These are phyloP conservation scores for Cryptomeria japonica DNA, from an alignment of 75 land plant species.

Conservation along the genomic window DNA sequence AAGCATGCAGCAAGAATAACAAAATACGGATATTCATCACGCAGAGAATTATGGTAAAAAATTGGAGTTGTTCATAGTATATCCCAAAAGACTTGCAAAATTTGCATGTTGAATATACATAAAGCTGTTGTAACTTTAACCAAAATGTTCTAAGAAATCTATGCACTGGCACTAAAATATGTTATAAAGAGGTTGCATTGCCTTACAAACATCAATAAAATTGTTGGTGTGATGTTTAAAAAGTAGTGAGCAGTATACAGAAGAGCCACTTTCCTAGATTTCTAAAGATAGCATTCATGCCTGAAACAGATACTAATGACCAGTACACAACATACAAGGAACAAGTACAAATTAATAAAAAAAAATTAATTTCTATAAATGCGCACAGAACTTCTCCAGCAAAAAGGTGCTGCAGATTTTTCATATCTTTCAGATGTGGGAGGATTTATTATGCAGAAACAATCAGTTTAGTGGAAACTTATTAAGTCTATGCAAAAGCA, in stretches of 20 bases:
- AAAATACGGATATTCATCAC: too few species aligned
- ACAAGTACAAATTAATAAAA: not conserved
- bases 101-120: too few species aligned
- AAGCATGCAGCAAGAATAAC: too few species aligned
- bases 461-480: not conserved
- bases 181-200: not conserved
- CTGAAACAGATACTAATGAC: not conserved
- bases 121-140: not conserved
- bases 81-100: too few species aligned
- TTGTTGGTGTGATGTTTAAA: not conserved
- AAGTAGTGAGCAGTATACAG: not conserved
- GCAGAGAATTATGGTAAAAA: too few species aligned
- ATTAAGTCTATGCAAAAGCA: not conserved
- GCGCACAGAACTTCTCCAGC: not conserved
- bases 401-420: not conserved
- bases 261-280: not conserved
- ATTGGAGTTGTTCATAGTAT: too few species aligned
- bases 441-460: not conserved
- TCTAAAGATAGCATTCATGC: not conserved
- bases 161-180: not conserved
- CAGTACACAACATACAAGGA: not conserved
- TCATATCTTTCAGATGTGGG: not conserved
- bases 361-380: not conserved
- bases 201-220: not conserved
- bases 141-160: not conserved